Base-by-base conservation (phyloP, 805 yeast genomes). In the Pichia rugopelliculosa region DNA sequence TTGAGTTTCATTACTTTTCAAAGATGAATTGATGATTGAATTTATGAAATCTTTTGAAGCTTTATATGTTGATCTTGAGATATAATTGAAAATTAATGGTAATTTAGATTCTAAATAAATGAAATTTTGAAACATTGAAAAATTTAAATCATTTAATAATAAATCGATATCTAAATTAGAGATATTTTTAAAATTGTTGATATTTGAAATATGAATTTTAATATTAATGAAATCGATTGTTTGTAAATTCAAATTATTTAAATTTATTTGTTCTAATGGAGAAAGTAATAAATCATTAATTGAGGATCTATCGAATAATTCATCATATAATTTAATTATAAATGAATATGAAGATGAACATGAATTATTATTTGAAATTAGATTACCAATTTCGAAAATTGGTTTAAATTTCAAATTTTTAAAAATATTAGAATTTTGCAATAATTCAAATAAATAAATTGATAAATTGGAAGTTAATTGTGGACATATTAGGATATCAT, bases 1-100 rank as follows among this genome's bases (percentile, higher is more conserved):
- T 18, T 49, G 39, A 1, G 59, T 54, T 36, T 49, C 50, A 7
- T 23, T 36, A 20, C 57, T 51, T 41, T 53, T 58, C 11, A 46
- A 47, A 15, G 56, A 54, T 3, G 59, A 51, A 36, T 52, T 52
- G 15, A 53, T 50, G 4, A 59, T 39, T 3, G 55, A 50, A 1
- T 47, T 42, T 25, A 55, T 47, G 2, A 42, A 25, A 20, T 50
- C 49, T 30, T 50, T 54, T 9, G 64, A 53, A 20, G 46, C 43
- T 17, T 30, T 44, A 39, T 58, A 52, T 9, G 48, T 54, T 10
- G 48, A 30, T 27, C 65, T 47, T n/a, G 61, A 51, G 36, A 56
- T 46, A 47, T 52, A 59, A 10, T 65, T 61, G 38, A 64, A 63
- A 15, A 57, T 56, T 22, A 66, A 41, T 1, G 70, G 70, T n/a